These are phyloP conservation scores for Colletotrichum sp. DNA, from an alignment of 2,329 filamentous ascomycete genomes.

Conservation along the genomic window DNA sequence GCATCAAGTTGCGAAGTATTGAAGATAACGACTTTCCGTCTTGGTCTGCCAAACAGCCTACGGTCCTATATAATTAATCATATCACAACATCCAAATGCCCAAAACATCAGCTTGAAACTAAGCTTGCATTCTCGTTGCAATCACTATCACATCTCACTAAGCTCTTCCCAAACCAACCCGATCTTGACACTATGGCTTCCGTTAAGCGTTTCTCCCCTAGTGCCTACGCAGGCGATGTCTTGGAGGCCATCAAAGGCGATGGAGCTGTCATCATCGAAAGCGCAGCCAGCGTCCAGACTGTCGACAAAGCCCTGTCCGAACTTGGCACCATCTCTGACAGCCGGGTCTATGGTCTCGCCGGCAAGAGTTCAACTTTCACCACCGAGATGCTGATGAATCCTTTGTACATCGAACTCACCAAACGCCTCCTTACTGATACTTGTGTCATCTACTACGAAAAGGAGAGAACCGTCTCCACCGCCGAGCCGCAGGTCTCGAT, in stretches of 20 bases:
- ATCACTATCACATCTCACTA: background rate
- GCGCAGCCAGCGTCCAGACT: background rate
- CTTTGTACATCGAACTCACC: background rate
- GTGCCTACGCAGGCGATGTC: background rate
- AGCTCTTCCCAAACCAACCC: fast-evolving
- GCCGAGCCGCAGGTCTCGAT: background rate
- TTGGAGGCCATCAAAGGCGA: background rate
- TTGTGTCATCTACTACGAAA: background rate
- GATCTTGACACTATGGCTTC: background rate
- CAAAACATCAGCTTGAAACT: background rate
- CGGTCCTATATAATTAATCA: background rate
- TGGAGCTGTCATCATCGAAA: background rate
- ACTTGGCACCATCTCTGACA: background rate
- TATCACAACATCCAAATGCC: background rate
- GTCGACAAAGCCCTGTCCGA: background rate
- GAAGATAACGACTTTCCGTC: background rate
- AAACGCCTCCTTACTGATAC: background rate
- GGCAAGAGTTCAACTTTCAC: background rate
- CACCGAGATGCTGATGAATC: background rate
- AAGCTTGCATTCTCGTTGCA: background rate
- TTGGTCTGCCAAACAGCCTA: background rate
- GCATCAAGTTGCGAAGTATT: background rate
- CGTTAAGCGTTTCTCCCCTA: background rate
- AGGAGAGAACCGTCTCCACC: background rate
- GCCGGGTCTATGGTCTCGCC: background rate